Evolutionary conservation across 495 filamentous ascomycete genomes (phyloP).

Genomic region (Melanomma pulvis-pyrius): DNA sequence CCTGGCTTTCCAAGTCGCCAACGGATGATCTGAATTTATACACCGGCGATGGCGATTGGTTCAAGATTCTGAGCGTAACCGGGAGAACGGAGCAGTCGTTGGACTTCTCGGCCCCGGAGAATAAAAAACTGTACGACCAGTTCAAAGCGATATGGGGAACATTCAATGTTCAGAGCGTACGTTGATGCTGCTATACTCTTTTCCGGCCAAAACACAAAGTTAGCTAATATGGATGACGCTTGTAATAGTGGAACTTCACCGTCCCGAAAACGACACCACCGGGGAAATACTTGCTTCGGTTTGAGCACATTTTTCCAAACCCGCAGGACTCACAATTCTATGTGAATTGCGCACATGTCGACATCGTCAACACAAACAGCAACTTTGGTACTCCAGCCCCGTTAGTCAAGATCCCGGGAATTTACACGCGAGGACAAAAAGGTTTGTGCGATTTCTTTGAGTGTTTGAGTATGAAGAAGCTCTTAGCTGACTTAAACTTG

Average conservation of each 20-base stretch:
- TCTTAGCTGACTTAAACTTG: neutral
- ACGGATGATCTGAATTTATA: constrained; percentile 12
- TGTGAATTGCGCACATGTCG: constrained; percentile 23
- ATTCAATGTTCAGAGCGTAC: neutral
- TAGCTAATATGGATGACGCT: too few species aligned
- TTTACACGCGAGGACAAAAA: constrained; percentile 14
- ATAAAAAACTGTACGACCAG: neutral
- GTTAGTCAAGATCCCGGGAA: constrained; percentile 22
- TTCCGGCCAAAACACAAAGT: too few species aligned
- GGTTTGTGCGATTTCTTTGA: neutral
- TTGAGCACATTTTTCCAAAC: constrained; percentile 28
- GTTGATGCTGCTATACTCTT: too few species aligned
- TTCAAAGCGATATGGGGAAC: constrained; percentile 15
- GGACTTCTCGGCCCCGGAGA: neutral
- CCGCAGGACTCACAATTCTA: constrained; percentile 23
- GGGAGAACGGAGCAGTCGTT: constrained; percentile 11
- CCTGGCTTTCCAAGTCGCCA: constrained; percentile 10
- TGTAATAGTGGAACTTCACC: constrained; percentile 31
- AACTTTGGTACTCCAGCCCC: constrained; percentile 12
- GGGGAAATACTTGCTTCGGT: constrained; percentile 25
- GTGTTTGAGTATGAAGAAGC: neutral
- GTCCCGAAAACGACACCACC: constrained; percentile 20
- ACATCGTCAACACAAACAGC: constrained; percentile 5
- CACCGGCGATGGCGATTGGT: constrained; percentile 19
- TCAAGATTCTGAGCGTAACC: constrained; percentile 15